Evolutionary conservation across 202 grass and related monocot species (phyloP), one percentile per base, ranked within the genome.

Genomic region (Tripidium arundinaceum): DNA sequence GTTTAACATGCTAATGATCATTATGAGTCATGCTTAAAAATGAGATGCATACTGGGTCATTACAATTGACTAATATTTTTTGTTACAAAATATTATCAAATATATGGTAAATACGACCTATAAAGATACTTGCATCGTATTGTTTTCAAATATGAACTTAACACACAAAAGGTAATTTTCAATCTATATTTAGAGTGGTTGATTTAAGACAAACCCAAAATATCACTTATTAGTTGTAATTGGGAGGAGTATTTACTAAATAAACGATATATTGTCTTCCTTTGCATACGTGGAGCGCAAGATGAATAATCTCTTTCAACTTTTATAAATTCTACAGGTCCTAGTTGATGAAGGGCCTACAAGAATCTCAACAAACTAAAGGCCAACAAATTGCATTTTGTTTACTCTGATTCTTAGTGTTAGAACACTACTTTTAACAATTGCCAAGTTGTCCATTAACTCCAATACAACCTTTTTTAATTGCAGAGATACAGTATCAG

Each of bases 401-500:
- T 39, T 64, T 19, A 58, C n/a, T 65, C 2, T 71, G 62, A 76
- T 78, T 74, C 38, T 18, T 50, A n/a, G 18, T 49, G 55, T 78
- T 50, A 82, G 16, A 61, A 4, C 66, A 16, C 68, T 26, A 39
- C 4, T 77, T 16, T 73, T 69, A 79, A 74, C 39, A 82, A 74
- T 62, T 12, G 29, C 29, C 74, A 83, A 45, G 6, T 37, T 89
- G 37, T 61, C 22, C 34, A 37, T 46, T 71, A 70, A 58, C 22
- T 84, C 42, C 2, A 80, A 52, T 24, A 8, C 22, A 75, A 62
- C 12, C 25, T 8, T 52, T 21, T 22, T 21, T 54, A 59, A 54
- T 52, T 74, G 49, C 22, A 79, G 29, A 74, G 68, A 26, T 65
- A 74, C 81, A 83, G 50, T 83, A 69, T 62, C 75, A 82, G 19